Conservation (phyloP, 192 early-diverging fungal species). For the Podochytrium sp. region DNA sequence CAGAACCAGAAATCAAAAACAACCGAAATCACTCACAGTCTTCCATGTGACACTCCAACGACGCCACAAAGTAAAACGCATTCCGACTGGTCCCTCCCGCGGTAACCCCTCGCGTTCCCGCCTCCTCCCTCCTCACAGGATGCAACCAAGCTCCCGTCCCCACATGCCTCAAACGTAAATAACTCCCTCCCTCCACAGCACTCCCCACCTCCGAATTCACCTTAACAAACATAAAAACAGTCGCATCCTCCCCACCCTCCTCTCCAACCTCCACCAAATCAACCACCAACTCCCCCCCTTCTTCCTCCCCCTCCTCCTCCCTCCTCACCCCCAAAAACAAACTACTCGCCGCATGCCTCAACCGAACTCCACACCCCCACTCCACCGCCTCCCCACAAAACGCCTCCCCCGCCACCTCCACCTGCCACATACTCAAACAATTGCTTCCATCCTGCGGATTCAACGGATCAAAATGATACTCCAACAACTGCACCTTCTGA, state of each 20-base stretch:
- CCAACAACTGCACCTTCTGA: slow-evolving; percentile 25
- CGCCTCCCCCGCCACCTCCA: slow-evolving; percentile 27
- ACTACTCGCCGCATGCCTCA: slow-evolving; percentile 34
- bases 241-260: slow-evolving; percentile 19
- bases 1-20: background rate
- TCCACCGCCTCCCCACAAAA: slow-evolving; percentile 29
- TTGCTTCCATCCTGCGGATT: slow-evolving; percentile 41
- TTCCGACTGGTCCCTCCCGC: background rate
- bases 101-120: background rate
- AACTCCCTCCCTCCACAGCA: slow-evolving; percentile 12
- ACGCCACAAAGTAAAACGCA: slow-evolving; percentile 24
- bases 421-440: slow-evolving; percentile 37
- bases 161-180: slow-evolving; percentile 38
- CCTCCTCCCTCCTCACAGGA: background rate
- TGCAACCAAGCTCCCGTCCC: slow-evolving; percentile 39
- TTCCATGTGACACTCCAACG: slow-evolving; percentile 19
- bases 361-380: slow-evolving; percentile 28
- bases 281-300: background rate
- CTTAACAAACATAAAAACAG: slow-evolving; percentile 34
- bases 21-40: slow-evolving; percentile 24
- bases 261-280: background rate
- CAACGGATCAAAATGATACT: slow-evolving; percentile 40
- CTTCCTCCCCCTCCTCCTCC: slow-evolving; percentile 1
- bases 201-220: slow-evolving; percentile 25
- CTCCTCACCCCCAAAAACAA: slow-evolving; percentile 34